phyloP scores from a whole-genome alignment of 305 asterid species.

The Rubia balearica region DNA sequence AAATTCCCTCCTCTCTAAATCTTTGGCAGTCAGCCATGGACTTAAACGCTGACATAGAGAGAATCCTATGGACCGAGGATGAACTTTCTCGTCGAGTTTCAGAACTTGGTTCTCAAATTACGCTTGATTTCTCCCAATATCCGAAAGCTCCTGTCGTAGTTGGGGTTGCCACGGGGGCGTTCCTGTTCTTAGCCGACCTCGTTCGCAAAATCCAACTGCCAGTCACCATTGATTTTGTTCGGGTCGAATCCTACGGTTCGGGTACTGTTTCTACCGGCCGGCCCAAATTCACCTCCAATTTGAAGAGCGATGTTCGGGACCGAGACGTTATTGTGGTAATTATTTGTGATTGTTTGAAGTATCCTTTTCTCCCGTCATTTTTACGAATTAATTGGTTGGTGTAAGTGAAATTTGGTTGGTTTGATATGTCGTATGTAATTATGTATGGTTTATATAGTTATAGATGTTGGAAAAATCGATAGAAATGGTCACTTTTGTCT shows the following conservation, averaged over 20 bases:
- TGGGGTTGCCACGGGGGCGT: constrained; percentile 90
- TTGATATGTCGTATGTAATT: neutral
- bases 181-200: constrained; percentile 78
- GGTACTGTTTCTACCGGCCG: constrained; percentile 65
- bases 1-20: neutral
- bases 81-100: constrained; percentile 51
- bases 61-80: constrained; percentile 45
- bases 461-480: neutral
- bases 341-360: constrained; percentile 3
- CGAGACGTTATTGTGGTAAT: constrained; percentile 72
- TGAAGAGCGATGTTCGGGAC: constrained; percentile 62
- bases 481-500: neutral
- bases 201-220: constrained; percentile 59
- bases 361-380: neutral
- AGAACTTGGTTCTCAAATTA: constrained; percentile 51
- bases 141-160: constrained; percentile 47
- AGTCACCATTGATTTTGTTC: constrained; percentile 57
- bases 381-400: neutral
- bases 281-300: constrained; percentile 59
- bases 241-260: constrained; percentile 70
- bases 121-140: constrained; percentile 33
- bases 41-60: constrained; percentile 38
- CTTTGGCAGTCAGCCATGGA: constrained; percentile 27
- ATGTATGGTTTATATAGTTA: neutral
- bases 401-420: neutral